Evolutionary conservation across 1,284 basidiomycete genomes (phyloP), one percentile per base, ranked within the genome.

Genomic region (Filobasidium uniguttulatum): DNA sequence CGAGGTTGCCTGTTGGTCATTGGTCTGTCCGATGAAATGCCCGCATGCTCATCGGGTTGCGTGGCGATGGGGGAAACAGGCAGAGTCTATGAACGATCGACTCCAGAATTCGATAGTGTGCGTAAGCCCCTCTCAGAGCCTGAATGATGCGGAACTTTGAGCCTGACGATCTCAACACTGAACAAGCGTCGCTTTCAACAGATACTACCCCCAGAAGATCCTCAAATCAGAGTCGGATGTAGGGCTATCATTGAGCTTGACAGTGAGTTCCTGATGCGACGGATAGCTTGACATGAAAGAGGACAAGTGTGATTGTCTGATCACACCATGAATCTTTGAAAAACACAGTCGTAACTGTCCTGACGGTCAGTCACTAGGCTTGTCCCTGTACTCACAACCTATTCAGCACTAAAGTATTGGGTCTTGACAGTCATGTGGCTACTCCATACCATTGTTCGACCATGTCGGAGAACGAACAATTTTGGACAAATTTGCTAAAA

Each of bases 381-480:
- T 26, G 14, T 1, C 26, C 10, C 17, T 7, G 22, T 17, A 17
- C 12, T 36, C 5, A 15, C 23, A 7, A n/a, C 19, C 30, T 26
- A 14, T 25, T 5, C 9, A 25, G 6, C 5, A 25, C n/a, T n/a
- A n/a, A n/a, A n/a, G n/a, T n/a, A n/a, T n/a, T 26, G 8, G 2
- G 12, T 34, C 3, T 19, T 25, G 12, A 5, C 37, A 51, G 53
- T 50, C 53, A 2, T 51, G 53, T 26, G 49, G 56, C 3, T 57
- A 40, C 35, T 54, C 52, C 9, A 54, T 57, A 15, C 54, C 56
- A 1, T 50, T 48, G 34, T 57, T 49, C 43, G 45, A 51, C 22
- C 54, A 55, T 31, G 30, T 52, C 30, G 46, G 44, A 26, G 54
- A 55, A 15, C 46, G 56, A 30, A 48, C 47, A 10, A 48, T 44